Conservation (phyloP, 2,329 filamentous ascomycete genomes). For the Salinomyces thailandicus region DNA sequence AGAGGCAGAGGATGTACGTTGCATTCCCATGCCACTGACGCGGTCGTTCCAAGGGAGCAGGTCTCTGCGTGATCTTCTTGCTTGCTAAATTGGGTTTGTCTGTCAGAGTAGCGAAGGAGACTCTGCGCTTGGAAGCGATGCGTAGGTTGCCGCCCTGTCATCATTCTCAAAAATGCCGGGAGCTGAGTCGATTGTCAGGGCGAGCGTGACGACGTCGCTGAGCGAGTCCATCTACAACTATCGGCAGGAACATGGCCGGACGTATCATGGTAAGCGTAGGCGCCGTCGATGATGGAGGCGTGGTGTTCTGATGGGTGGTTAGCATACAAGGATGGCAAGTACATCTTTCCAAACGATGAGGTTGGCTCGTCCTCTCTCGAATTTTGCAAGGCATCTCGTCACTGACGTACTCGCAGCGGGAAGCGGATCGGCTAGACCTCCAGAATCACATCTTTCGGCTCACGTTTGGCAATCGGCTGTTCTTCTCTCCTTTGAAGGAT, state of each 20-base stretch:
- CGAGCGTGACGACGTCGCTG: constrained; percentile 26
- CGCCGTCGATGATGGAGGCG: background rate
- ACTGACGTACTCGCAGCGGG: constrained; percentile 18
- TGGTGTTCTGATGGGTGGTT: constrained; percentile 3
- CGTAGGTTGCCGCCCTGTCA: constrained; percentile 13
- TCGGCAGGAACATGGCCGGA: constrained; percentile 27
- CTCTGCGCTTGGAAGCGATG: constrained; percentile 28
- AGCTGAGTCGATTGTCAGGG: too few species aligned
- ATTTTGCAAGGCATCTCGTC: background rate
- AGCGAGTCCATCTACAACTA: constrained; percentile 29
- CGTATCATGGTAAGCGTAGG: constrained; percentile 24
- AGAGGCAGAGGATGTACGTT: constrained; percentile 26
- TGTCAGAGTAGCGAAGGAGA: constrained; percentile 25
- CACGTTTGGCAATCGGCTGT: constrained; percentile 35
- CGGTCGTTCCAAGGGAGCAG: constrained; percentile 1
- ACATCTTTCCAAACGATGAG: constrained; percentile 33
- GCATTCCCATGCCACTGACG: constrained; percentile 2
- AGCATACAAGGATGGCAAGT: constrained; percentile 32
- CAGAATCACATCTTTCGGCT: constrained; percentile 40
- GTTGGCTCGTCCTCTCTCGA: background rate
- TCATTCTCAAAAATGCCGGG: background rate
- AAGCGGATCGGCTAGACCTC: constrained; percentile 28
- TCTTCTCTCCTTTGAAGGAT: constrained; percentile 34
- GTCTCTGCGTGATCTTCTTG: background rate
- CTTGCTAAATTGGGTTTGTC: constrained; percentile 9